phyloP scores from a whole-genome alignment of 2,329 filamentous ascomycete genomes.

The Aspergillus tubingensis region DNA sequence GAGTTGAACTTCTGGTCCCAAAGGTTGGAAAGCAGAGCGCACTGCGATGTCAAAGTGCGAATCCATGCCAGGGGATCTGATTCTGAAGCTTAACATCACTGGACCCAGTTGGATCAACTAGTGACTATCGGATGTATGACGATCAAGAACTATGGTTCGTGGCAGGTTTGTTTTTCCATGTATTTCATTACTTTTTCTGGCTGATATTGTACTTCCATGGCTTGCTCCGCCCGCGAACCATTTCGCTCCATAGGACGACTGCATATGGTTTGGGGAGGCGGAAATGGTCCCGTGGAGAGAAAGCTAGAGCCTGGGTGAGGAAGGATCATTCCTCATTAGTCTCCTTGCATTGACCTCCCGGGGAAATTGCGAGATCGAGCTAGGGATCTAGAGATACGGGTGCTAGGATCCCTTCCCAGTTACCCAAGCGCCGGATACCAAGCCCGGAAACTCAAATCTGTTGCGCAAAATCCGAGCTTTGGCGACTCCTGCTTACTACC shows the following conservation, averaged over 20 bases:
- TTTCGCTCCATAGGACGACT: not conserved
- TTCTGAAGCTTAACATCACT: slow-evolving; percentile 14
- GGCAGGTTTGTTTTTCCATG: slow-evolving; percentile 7
- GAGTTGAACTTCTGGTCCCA: not conserved
- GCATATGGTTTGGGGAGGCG: not conserved
- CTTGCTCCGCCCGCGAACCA: not conserved
- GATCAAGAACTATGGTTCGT: slow-evolving; percentile 12
- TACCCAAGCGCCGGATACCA: not conserved
- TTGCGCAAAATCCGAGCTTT: not conserved
- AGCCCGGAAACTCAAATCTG: slow-evolving; percentile 1
- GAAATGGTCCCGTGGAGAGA: not conserved
- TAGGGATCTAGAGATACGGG: slow-evolving; percentile 2
- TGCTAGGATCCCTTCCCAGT: not conserved
- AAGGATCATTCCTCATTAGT: slow-evolving; percentile 1
- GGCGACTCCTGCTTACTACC: not conserved
- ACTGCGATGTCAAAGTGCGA: slow-evolving; percentile 12
- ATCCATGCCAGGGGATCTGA: slow-evolving; percentile 7
- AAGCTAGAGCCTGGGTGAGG: not conserved
- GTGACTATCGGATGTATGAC: not conserved
- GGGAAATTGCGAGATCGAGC: slow-evolving; percentile 2
- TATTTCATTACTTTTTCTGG: not conserved
- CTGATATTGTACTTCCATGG: not conserved
- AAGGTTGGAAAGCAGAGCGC: slow-evolving; percentile 1
- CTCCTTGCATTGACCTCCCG: slow-evolving; percentile 13
- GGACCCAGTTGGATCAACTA: slow-evolving; percentile 8